A percentile compares a stretch with the other conserved stretches of the same genome.
phyloP scores from a whole-genome alignment of 2,329 filamentous ascomycete species.

The Colletotrichum cereale region DNA sequence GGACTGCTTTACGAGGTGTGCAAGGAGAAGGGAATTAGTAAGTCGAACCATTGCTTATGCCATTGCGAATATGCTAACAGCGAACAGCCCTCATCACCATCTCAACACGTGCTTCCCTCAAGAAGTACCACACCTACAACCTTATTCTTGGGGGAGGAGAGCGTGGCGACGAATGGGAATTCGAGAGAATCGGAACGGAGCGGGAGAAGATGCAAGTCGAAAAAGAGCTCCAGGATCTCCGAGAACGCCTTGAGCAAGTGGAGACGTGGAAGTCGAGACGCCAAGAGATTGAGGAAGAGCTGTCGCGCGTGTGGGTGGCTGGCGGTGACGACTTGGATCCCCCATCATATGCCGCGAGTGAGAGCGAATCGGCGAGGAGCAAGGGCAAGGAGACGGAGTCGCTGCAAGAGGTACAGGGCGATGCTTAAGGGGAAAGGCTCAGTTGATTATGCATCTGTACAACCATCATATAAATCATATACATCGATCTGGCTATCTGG shows the following conservation, averaged over 20 bases:
- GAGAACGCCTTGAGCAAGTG: constrained; percentile 83
- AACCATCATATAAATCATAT: constrained; percentile 21
- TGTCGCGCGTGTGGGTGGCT: constrained; percentile 74
- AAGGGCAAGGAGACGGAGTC: constrained; percentile 33
- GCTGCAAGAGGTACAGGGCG: constrained; percentile 28
- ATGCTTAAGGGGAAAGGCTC: constrained; percentile 16
- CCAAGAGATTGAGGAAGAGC: constrained; percentile 85
- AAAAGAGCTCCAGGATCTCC: constrained; percentile 87
- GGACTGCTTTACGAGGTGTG: constrained; percentile 92
- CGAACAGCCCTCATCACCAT: constrained; percentile 88
- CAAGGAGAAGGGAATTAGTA: constrained; percentile 93
- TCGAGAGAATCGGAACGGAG: constrained; percentile 93
- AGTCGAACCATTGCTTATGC: constrained; percentile 53
- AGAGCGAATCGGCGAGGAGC: constrained; percentile 34
- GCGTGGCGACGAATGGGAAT: constrained; percentile 88
- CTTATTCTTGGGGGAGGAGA: constrained; percentile 86
- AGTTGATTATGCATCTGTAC: constrained; percentile 6
- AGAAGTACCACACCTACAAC: constrained; percentile 95
- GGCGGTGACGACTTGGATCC: constrained; percentile 61
- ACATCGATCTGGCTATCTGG: background rate
- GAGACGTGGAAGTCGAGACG: constrained; percentile 85
- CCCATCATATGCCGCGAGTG: constrained; percentile 57
- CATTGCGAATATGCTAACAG: constrained; percentile 38
- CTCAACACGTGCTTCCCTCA: constrained; percentile 91
- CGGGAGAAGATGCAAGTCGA: constrained; percentile 94